A percentile compares a stretch with the other conserved stretches of the same genome.
Evolutionary conservation across 306 rosid genomes (phyloP).

Genomic region (Begonia fuchsioides): DNA sequence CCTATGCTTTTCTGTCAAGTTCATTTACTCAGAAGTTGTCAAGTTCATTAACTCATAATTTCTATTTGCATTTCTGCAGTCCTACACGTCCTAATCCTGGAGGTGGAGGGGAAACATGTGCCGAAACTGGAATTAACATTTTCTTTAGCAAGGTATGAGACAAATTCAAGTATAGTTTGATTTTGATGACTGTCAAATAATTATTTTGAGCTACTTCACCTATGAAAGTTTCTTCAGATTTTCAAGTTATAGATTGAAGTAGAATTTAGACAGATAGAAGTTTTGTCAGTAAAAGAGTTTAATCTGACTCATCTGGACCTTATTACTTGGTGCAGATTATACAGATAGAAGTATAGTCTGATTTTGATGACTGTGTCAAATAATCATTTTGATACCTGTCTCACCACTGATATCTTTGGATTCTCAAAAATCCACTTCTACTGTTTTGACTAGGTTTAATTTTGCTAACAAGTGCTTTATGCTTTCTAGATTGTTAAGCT

Average conservation of each 20-base stretch:
- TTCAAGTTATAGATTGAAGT: too few relatives aligned
- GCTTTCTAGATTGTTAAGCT: conserved; percentile 56
- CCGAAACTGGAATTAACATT: conserved; percentile 85
- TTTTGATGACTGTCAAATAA: too few relatives aligned
- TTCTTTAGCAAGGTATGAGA: conserved; percentile 72
- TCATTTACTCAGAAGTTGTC: not conserved
- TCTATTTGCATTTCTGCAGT: conserved; percentile 32
- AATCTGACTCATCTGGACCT: too few relatives aligned
- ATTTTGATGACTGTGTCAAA: too few relatives aligned
- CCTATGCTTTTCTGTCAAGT: too few relatives aligned
- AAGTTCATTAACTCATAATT: not conserved
- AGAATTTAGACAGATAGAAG: too few relatives aligned
- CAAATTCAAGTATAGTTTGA: too few relatives aligned
- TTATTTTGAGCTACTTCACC: too few relatives aligned
- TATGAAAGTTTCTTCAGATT: too few relatives aligned
- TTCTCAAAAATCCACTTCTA: not conserved
- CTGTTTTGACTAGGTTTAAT: not conserved
- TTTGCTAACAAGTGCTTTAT: conserved; percentile 14
- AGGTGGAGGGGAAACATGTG: conserved; percentile 98
- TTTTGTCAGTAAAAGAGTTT: too few relatives aligned
- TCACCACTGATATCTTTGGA: not conserved
- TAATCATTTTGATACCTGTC: not conserved
- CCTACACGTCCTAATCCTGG: conserved; percentile 97
- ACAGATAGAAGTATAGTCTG: too few relatives aligned
- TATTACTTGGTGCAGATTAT: too few relatives aligned